Evolutionary conservation across 75 land plant species (phyloP).

Genomic region (Isoetes taiwanensis): DNA sequence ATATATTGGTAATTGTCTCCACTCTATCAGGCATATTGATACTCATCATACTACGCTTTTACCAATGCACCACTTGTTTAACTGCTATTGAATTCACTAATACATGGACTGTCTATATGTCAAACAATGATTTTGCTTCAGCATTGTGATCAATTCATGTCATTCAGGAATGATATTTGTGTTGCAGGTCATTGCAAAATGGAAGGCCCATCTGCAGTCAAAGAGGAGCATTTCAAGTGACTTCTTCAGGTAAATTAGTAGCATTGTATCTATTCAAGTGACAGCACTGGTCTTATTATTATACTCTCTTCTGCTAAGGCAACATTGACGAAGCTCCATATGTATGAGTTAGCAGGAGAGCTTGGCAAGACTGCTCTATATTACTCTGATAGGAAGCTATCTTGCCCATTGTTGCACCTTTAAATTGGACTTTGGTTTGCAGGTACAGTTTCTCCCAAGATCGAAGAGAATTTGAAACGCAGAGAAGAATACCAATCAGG

Average conservation of each 20-base stretch:
- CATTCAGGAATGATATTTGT: background rate
- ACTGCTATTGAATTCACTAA: background rate
- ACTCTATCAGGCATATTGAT: background rate
- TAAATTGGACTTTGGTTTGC: background rate
- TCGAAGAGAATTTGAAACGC: constrained; percentile 69
- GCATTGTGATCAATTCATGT: background rate
- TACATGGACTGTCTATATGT: background rate
- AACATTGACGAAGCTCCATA: constrained; percentile 88
- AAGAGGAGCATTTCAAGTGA: constrained; percentile 14
- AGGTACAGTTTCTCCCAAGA: constrained; percentile 89
- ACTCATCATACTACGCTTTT: no score
- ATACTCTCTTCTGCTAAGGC: constrained; percentile 47
- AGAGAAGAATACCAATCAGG: constrained; percentile 43
- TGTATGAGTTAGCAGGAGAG: constrained; percentile 98
- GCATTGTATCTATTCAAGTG: background rate
- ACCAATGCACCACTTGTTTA: no score
- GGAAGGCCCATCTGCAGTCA: constrained; percentile 90
- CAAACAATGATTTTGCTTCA: background rate
- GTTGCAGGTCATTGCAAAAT: constrained; percentile 84
- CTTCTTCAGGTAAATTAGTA: background rate
- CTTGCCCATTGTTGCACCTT: background rate
- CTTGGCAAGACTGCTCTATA: constrained; percentile 42
- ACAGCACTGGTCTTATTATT: background rate
- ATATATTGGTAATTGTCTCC: constrained; percentile 53
- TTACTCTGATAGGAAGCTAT: background rate